Evolutionary conservation across 805 yeast species (phyloP), one percentile per base, ranked within the genome.

Genomic region (Starmerella bombi): DNA sequence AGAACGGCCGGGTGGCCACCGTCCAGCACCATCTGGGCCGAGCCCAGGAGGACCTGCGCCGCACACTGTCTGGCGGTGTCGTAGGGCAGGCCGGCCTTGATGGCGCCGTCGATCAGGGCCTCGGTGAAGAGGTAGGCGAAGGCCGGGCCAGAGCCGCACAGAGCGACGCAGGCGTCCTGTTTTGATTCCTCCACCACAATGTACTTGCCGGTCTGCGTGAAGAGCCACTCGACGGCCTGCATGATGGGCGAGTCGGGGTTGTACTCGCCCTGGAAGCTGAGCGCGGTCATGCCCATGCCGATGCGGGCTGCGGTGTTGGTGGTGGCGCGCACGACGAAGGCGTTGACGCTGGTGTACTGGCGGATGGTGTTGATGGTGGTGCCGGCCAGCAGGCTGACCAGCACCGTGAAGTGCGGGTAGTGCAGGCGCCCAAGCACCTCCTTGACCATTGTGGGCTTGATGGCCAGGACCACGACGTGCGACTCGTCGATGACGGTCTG

Each of bases 61-160:
- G 97, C 96, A 52, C 93, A 78, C 48, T 77, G 77, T 57, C 71
- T 73, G 33, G 94, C 88, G 44, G 77, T 76, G 32, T 77, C 77
- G 55, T 74, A 79, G 19, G 95, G 95, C 48, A 91, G 72, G 1
- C 98, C 98, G 86, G 83, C 77, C 59, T 82, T 72, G 39, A 91
- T 79, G 12, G 94, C 98, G 46, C 96, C 94, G 54, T 91, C 98
- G 51, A 82, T 77, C 62, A 91, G 63, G 0, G 94, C 77, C 64
- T 91, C 97, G 69, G 88, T 69, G 75, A 88, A 77, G 52, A 85
- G 65, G 53, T 86, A 68, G 38, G 83, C 80, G 59, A 88, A 91
- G 0, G 98, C 98, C 1, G 97, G 96, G 1, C 94, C 98, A 1
- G 95, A 83, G 1, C 98, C 98, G 42, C 91, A 84, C 36, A 91